phyloP scores from a whole-genome alignment of 148 eudicot species.

The Polygonum aviculare region DNA sequence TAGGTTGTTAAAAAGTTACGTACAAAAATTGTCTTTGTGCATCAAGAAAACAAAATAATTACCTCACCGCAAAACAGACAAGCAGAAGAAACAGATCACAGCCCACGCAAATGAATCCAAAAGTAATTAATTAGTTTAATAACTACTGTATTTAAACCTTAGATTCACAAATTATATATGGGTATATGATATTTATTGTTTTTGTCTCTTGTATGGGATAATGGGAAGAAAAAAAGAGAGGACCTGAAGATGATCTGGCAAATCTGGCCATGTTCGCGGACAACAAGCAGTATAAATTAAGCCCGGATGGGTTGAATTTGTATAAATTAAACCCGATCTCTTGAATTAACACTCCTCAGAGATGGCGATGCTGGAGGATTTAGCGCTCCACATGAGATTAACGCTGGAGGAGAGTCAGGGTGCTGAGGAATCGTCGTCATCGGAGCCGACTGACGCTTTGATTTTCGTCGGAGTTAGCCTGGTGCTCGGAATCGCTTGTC shows the following conservation, averaged over 20 bases:
- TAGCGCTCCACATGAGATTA: slow-evolving; percentile 21
- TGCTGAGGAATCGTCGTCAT: slow-evolving; percentile 13
- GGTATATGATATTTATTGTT: no score
- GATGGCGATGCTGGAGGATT: slow-evolving; percentile 25
- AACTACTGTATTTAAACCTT: no score
- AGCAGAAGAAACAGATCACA: no score
- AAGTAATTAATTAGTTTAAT: no score
- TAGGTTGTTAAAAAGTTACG: no score
- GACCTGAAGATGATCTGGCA: neutral
- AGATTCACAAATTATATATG: no score
- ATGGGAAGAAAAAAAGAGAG: neutral
- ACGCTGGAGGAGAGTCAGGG: slow-evolving; percentile 11
- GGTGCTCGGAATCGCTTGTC: slow-evolving; percentile 61
- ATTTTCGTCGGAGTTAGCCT: slow-evolving; percentile 71
- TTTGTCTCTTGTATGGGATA: no score
- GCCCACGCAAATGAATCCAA: no score
- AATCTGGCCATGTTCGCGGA: neutral
- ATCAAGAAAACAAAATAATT: no score
- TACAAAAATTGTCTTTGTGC: no score
- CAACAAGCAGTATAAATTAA: neutral
- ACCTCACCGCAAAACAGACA: no score
- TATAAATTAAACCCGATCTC: neutral
- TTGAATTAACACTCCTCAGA: neutral
- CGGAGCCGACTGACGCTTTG: slow-evolving; percentile 65
- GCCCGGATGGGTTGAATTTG: neutral